A percentile compares a stretch with the other conserved stretches of the same genome.
Evolutionary conservation across 768 basidiomycete species (phyloP).

Genomic region (Tulasnella sp.): DNA sequence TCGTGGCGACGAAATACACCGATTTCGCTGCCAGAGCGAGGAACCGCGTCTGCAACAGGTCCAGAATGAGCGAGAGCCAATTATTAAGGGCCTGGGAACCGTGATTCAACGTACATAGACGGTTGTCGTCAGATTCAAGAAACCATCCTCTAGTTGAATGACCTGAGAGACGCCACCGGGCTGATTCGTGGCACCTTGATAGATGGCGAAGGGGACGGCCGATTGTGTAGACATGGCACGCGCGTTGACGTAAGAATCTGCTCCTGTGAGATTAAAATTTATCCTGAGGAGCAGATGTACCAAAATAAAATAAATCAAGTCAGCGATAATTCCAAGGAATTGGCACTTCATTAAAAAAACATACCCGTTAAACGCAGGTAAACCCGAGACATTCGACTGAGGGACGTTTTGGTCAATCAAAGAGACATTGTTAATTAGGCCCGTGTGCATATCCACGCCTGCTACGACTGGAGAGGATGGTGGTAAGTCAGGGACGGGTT

Average conservation of each 20-base stretch:
- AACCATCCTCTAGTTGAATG: slow-evolving; percentile 41
- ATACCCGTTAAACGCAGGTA: slow-evolving; percentile 49
- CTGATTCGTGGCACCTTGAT: slow-evolving; percentile 30
- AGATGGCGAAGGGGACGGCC: slow-evolving; percentile 53
- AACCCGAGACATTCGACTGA: slow-evolving; percentile 44
- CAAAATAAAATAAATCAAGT: no score
- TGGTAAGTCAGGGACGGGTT: no score
- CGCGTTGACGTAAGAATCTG: slow-evolving; percentile 39
- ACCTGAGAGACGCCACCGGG: slow-evolving; percentile 33
- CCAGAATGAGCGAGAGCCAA: no score
- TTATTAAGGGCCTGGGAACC: no score
- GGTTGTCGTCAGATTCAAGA: slow-evolving; percentile 39
- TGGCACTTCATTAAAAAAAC: no score
- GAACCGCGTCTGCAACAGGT: slow-evolving; percentile 41
- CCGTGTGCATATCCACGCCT: slow-evolving; percentile 36
- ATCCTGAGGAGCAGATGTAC: slow-evolving; percentile 2
- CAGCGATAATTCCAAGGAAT: background rate
- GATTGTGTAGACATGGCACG: slow-evolving; percentile 40
- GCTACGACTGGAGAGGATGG: background rate
- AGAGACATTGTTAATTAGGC: slow-evolving; percentile 33
- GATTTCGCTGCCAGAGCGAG: slow-evolving; percentile 46
- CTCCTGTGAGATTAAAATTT: slow-evolving; percentile 1
- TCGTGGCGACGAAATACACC: slow-evolving; percentile 44
- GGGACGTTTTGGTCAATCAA: slow-evolving; percentile 25
- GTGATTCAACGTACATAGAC: slow-evolving; percentile 50